These are phyloP conservation scores for Phytophthora foliorum DNA, from an alignment of 352 stramenopile species.

Conservation along the genomic window DNA sequence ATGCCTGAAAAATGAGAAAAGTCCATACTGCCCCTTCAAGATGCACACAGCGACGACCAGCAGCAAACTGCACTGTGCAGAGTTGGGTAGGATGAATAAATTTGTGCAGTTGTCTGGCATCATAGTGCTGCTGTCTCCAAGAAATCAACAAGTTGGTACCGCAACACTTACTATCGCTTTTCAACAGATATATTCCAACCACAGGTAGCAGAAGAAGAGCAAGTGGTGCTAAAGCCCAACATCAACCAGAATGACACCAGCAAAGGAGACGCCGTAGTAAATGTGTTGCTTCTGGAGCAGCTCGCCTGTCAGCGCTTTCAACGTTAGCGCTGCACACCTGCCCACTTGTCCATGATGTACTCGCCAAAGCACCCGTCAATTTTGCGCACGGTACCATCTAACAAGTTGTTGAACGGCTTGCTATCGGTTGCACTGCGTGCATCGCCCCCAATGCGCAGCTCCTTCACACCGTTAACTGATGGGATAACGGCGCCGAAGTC, in stretches of 20 bases:
- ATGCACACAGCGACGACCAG: no score
- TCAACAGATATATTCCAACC: no score
- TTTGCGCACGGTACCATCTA: slow-evolving; percentile 72
- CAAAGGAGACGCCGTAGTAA: not conserved
- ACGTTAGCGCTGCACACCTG: slow-evolving; percentile 67
- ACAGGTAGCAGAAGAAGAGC: no score
- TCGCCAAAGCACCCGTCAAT: slow-evolving; percentile 72
- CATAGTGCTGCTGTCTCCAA: no score
- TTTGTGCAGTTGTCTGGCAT: no score
- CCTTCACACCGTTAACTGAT: slow-evolving; percentile 29
- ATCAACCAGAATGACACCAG: not conserved
- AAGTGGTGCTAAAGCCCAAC: no score
- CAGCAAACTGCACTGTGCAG: no score
- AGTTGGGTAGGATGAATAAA: no score
- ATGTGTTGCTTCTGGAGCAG: not conserved
- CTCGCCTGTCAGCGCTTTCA: not conserved
- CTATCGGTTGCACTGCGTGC: slow-evolving; percentile 29
- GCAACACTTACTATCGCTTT: no score
- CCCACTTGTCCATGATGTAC: slow-evolving; percentile 89
- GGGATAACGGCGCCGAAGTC: slow-evolving; percentile 82
- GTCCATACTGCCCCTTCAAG: no score
- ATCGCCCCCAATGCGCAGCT: slow-evolving; percentile 59
- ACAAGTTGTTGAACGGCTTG: slow-evolving; percentile 76
- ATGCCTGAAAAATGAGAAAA: no score
- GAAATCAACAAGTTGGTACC: no score